A percentile compares a stretch with the other conserved stretches of the same genome.
These are phyloP conservation scores for Pelagomonas calceolata DNA, from an alignment of 108 stramenopile species.

Conservation along the genomic window DNA sequence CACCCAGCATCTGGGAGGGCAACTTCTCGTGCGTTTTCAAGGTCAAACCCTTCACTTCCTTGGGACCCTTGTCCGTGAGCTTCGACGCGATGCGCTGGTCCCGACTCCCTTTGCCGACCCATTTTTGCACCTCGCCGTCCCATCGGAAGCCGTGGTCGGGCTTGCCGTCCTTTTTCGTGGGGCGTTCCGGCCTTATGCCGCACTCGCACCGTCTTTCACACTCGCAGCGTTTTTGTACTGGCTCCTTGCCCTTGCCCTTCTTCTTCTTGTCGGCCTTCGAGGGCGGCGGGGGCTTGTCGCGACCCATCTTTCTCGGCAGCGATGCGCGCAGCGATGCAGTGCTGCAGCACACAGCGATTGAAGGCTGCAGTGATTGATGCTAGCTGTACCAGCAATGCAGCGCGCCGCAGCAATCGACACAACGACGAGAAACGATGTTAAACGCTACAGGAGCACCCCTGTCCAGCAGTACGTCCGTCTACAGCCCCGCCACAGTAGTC, in stretches of 20 bases:
- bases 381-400: no score
- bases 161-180: no score
- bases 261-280: slow-evolving; percentile 1
- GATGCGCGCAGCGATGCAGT: background rate
- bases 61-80: slow-evolving; percentile 57
- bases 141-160: slow-evolving; percentile 67
- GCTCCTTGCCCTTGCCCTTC: no score
- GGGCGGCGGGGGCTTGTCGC: no score
- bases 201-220: slow-evolving; percentile 70
- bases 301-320: background rate
- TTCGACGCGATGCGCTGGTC: slow-evolving; percentile 54
- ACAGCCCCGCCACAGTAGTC: no score
- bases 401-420: no score
- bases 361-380: no score
- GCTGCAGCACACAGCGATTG: background rate
- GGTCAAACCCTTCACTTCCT: slow-evolving; percentile 48
- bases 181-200: slow-evolving; percentile 70
- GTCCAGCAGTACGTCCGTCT: no score
- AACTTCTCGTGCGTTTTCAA: slow-evolving; percentile 74
- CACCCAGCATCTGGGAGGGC: slow-evolving; percentile 57
- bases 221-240: slow-evolving; percentile 35
- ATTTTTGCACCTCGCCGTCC: slow-evolving; percentile 58
- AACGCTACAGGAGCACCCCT: no score
- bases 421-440: no score
- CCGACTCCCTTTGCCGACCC: slow-evolving; percentile 73